Evolutionary conservation across 306 rosid genomes (phyloP), one percentile per base, ranked within the genome.

Genomic region (Boehmeria nivea): DNA sequence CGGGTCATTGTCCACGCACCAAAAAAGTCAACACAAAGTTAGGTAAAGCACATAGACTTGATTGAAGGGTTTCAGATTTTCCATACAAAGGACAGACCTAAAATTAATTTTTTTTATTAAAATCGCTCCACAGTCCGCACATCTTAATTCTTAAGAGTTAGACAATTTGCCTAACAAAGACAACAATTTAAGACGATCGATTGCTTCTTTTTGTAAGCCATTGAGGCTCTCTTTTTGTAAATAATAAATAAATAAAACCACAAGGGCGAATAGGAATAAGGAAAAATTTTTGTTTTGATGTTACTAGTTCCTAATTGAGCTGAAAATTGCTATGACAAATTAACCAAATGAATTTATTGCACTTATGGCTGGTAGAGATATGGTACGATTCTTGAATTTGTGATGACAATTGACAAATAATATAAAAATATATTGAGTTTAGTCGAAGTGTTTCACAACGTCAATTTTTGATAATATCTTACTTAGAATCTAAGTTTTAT

Each of bases 1-100:
- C 21, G 6, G 49, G 42, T 3, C 47, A 37, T 26, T 18, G 19
- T 26, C 39, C 12, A 39, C 58, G 20, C 51, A 20, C 37, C 52
- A 56, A 23, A 57, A 47, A 51, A 51, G 59, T 47, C 43, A 48
- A 48, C 58, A 66, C 31, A 6, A 14, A 26, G 13, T 57, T 65
- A 14, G 64, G 71, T 47, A 28, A 31, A 12, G 28, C n/a, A 14
- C 6, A 51, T 23, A 45, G 39, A 25, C 15, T 12, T 3, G 46
- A 9, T 6, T 18, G 23, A 9, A 15, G 16, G 31, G 18, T 21
- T 48, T 55, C 23, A 18, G 48, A 6, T n/a, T n/a, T n/a, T n/a
- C 8, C 6, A 21, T 44, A 8, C 21, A 4, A 6, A 26, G 4
- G 21, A 18, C 31, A 4, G 33, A 65, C 8, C 70, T 4, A 56